Evolutionary conservation across 2,329 filamentous ascomycete genomes (phyloP).

Genomic region (Venturia oleaginea): DNA sequence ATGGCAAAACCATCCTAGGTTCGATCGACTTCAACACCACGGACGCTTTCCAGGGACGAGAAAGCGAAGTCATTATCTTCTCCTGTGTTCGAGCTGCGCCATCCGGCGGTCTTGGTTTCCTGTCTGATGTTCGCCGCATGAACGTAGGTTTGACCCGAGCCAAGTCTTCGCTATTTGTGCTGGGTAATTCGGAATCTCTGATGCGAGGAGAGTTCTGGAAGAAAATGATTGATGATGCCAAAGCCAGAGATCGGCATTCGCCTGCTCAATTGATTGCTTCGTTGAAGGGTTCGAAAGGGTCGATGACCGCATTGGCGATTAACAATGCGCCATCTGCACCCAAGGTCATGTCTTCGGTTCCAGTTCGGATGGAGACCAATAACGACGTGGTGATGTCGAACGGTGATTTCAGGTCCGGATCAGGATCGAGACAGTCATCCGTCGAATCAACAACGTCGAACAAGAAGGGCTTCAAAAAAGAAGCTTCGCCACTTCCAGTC

Average conservation of each 20-base stretch:
- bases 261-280: not conserved
- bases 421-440: not conserved
- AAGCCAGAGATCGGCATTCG: slow-evolving; percentile 4
- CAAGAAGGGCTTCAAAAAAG: not conserved
- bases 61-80: slow-evolving; percentile 98
- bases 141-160: slow-evolving; percentile 96
- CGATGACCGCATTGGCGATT: not conserved
- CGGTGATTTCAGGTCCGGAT: not conserved
- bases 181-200: slow-evolving; percentile 83
- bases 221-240: slow-evolving; percentile 58
- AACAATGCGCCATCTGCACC: not conserved
- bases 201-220: slow-evolving; percentile 86
- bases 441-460: not conserved
- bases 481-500: not conserved
- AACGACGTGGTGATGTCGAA: slow-evolving; percentile 4
- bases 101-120: slow-evolving; percentile 95
- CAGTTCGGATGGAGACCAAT: not conserved
- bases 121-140: slow-evolving; percentile 97
- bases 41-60: slow-evolving; percentile 92
- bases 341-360: not conserved
- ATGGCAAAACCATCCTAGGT: slow-evolving; percentile 65
- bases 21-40: slow-evolving; percentile 97
- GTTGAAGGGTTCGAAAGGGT: not conserved
- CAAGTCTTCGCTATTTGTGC: slow-evolving; percentile 91
- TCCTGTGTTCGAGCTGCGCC: slow-evolving; percentile 91